Conservation (phyloP, 805 yeast genomes). For the Henningerozyma blattae region DNA sequence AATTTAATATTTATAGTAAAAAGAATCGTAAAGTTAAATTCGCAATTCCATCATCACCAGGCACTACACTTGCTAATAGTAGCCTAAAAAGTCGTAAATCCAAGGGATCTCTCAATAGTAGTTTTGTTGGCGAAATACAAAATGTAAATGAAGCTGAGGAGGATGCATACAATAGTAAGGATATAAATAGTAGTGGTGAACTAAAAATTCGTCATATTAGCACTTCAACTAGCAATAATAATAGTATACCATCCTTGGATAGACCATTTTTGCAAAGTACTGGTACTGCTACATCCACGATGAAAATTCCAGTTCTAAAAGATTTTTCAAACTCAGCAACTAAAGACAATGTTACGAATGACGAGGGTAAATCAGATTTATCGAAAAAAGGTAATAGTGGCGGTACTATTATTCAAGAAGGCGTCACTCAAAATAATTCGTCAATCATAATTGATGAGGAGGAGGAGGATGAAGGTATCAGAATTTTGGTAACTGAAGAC, state of each 20-base stretch:
- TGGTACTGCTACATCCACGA: conserved; percentile 28
- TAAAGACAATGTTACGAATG: background rate
- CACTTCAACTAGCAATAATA: background rate
- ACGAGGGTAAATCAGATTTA: no score
- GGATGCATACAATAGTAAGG: background rate
- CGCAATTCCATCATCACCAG: conserved; percentile 8
- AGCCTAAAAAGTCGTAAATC: background rate
- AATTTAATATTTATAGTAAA: conserved; percentile 45
- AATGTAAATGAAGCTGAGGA: conserved; percentile 2
- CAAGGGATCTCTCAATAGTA: background rate
- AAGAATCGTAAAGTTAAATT: conserved; percentile 36
- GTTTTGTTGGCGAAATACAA: no score
- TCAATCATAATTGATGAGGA: conserved; percentile 10
- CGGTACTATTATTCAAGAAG: conserved; percentile 4
- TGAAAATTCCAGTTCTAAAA: conserved; percentile 7
- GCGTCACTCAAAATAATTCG: conserved; percentile 8
- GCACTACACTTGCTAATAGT: background rate
- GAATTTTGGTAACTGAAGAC: conserved; percentile 85
- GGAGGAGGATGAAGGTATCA: background rate
- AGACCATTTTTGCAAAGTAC: conserved; percentile 28
- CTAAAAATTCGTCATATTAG: background rate
- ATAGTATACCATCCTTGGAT: conserved; percentile 4
- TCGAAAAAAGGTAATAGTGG: background rate
- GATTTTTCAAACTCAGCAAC: background rate
- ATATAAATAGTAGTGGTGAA: background rate